phyloP scores from a whole-genome alignment of 148 eudicot species.

The Rhododendron mucronatum region DNA sequence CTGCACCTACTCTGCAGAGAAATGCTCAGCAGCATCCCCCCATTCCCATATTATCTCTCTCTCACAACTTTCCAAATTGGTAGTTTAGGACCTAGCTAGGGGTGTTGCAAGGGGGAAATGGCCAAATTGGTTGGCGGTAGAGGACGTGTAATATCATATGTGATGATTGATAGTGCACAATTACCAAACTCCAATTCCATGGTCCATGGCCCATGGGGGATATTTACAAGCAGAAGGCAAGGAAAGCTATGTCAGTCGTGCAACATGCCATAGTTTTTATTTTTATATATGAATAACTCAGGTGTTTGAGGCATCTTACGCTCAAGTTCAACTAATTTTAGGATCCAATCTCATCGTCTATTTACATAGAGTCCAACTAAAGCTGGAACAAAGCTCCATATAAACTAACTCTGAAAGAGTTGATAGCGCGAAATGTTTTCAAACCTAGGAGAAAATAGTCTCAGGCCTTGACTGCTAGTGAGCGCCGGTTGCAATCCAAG shows the following conservation, averaged over 20 bases:
- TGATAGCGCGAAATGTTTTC: too few species aligned
- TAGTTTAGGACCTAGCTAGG: not conserved
- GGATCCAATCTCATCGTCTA: too few species aligned
- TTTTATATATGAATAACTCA: too few species aligned
- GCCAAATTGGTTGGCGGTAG: not conserved
- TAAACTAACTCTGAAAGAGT: not conserved
- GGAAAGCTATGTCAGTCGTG: not conserved
- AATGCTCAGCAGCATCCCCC: too few species aligned
- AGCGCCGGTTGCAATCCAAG: not conserved
- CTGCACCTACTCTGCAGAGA: too few species aligned
- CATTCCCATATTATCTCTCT: not conserved
- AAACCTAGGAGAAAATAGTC: not conserved
- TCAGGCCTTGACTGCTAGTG: not conserved
- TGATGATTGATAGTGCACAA: not conserved
- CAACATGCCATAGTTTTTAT: not conserved
- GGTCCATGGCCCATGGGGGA: not conserved
- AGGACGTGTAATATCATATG: not conserved
- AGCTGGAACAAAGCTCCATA: too few species aligned
- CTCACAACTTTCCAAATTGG: not conserved
- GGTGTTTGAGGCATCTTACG: not conserved
- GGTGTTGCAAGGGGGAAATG: not conserved
- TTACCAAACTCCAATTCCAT: not conserved
- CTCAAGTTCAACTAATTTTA: too few species aligned
- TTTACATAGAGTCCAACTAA: too few species aligned
- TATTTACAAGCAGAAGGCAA: not conserved